phyloP scores from a whole-genome alignment of 179 eudicot species.

The Spergularia azorica region DNA sequence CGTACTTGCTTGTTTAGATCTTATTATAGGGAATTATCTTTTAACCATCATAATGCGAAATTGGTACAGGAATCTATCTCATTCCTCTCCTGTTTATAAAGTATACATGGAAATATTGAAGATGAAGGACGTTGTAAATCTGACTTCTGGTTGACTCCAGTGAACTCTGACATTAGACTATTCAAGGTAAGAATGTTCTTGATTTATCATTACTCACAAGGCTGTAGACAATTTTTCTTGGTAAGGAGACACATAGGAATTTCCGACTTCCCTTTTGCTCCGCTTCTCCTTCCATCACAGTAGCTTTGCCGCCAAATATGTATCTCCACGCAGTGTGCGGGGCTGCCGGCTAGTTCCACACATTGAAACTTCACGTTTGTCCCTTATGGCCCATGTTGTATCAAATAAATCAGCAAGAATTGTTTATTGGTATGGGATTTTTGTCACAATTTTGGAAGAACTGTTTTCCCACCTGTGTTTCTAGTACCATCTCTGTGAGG shows the following conservation, averaged over 20 bases:
- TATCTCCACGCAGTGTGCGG: no score
- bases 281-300: no score
- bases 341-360: no score
- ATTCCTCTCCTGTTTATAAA: slow-evolving; percentile 21
- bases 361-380: no score
- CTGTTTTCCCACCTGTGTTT: no score
- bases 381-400: no score
- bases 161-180: slow-evolving; percentile 10
- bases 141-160: slow-evolving; percentile 6
- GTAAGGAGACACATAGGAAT: neutral
- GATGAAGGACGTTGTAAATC: slow-evolving; percentile 4
- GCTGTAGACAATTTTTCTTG: neutral
- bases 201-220: neutral
- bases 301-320: no score
- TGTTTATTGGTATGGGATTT: no score
- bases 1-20: neutral
- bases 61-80: slow-evolving; percentile 21
- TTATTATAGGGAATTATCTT: neutral
- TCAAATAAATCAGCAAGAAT: no score
- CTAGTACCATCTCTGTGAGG: no score
- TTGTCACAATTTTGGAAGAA: no score
- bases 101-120: slow-evolving; percentile 15
- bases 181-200: slow-evolving; percentile 16
- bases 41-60: slow-evolving; percentile 3
- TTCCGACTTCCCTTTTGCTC: neutral